Conservation (phyloP, 352 stramenopile genomes). For the Pythium scleroteichum region DNA sequence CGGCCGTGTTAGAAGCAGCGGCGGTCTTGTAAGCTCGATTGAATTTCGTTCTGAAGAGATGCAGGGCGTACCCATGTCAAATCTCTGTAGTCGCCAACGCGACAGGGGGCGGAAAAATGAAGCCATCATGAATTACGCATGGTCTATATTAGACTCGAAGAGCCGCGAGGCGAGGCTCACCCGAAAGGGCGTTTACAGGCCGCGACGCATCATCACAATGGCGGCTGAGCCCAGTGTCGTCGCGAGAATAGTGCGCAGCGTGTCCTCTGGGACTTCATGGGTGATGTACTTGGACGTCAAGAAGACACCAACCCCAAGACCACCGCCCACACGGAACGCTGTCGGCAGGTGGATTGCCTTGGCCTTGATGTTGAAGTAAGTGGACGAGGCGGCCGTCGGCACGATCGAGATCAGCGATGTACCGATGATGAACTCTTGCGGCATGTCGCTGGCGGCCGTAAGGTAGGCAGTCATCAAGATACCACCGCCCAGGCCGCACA, state of each 20-base stretch:
- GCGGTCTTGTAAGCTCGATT: too few species aligned
- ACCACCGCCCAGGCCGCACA: slow-evolving; percentile 79
- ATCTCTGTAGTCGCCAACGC: too few species aligned
- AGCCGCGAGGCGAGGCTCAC: too few species aligned
- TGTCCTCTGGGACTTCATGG: slow-evolving; percentile 71
- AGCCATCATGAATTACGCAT: too few species aligned
- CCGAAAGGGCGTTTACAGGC: too few species aligned
- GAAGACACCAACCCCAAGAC: slow-evolving; percentile 64
- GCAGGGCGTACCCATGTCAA: too few species aligned
- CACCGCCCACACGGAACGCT: slow-evolving; percentile 61
- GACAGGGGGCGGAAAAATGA: too few species aligned
- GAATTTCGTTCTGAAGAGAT: too few species aligned
- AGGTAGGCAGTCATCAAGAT: slow-evolving; percentile 89
- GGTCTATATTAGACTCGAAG: too few species aligned
- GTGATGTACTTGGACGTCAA: slow-evolving; percentile 86
- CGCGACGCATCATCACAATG: slow-evolving; percentile 79
- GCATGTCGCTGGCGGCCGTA: slow-evolving; percentile 85
- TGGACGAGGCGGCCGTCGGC: slow-evolving; percentile 76
- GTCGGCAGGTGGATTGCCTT: slow-evolving; percentile 81
- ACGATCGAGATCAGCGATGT: slow-evolving; percentile 85
- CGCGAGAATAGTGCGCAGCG: slow-evolving; percentile 69
- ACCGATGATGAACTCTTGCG: slow-evolving; percentile 79
- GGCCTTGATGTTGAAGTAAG: slow-evolving; percentile 77
- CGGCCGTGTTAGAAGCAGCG: too few species aligned
- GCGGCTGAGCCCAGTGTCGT: slow-evolving; percentile 69